These are phyloP conservation scores for Leccinum griseonigrum DNA, from an alignment of 1,284 basidiomycete genomes.

Conservation along the genomic window DNA sequence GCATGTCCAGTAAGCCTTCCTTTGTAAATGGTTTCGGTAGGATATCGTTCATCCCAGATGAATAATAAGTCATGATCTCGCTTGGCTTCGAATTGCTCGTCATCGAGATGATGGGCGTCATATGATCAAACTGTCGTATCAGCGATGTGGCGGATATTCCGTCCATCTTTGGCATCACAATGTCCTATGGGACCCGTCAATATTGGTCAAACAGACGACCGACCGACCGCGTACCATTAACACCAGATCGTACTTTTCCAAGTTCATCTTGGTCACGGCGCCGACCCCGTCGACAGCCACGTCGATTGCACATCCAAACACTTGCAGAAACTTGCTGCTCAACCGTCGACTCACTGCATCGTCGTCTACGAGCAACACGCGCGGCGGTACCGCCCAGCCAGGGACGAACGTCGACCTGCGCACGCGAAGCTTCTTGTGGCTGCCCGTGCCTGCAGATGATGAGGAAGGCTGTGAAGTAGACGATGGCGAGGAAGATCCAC, in stretches of 20 bases:
- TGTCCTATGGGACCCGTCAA: slow-evolving; percentile 55
- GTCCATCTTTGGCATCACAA: slow-evolving; percentile 93
- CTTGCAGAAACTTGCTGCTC: slow-evolving; percentile 90
- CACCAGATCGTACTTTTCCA: slow-evolving; percentile 92
- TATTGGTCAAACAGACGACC: background rate
- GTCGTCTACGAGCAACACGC: slow-evolving; percentile 92
- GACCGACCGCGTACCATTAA: slow-evolving; percentile 70
- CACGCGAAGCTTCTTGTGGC: slow-evolving; percentile 48
- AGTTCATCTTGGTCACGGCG: slow-evolving; percentile 95
- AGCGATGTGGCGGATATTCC: slow-evolving; percentile 89
- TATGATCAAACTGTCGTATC: slow-evolving; percentile 91
- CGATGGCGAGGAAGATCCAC: slow-evolving; percentile 14
- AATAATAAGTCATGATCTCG: slow-evolving; percentile 91
- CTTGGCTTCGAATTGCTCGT: slow-evolving; percentile 90
- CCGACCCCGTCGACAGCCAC: slow-evolving; percentile 93
- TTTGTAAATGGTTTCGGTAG: slow-evolving; percentile 97
- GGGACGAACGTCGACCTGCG: slow-evolving; percentile 80
- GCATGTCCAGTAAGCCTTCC: slow-evolving; percentile 85
- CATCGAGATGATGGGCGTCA: slow-evolving; percentile 97
- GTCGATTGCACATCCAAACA: slow-evolving; percentile 94
- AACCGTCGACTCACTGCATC: slow-evolving; percentile 89
- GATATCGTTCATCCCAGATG: slow-evolving; percentile 92
- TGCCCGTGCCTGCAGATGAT: slow-evolving; percentile 6
- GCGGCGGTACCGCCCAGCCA: slow-evolving; percentile 83
- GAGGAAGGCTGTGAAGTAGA: slow-evolving; percentile 18